Base-by-base conservation (phyloP, 2,329 filamentous ascomycete species). In the Cladobotryum mycophilum region DNA sequence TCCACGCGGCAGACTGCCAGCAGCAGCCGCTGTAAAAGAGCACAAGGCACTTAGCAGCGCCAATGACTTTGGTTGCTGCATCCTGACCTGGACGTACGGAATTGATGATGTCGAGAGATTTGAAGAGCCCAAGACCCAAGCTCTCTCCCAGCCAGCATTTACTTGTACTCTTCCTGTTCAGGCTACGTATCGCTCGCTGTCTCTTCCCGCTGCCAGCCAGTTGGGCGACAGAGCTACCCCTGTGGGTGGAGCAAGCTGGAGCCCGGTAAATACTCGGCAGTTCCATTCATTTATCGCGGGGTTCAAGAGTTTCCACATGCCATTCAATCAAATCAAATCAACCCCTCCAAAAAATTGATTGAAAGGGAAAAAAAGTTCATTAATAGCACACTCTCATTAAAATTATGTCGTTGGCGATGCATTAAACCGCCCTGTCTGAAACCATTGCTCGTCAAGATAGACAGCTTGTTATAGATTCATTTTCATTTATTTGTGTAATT, bases 1-100 rank as follows among this genome's bases (percentile, higher is more conserved):
- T 60, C 91, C 91, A 64, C 89, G 81, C 51, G 91, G 91, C 64
- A 89, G 74, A 53, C 79, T 73, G 52, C 80, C 76, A 55, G 85
- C 84, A 64, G 85, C 81, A 58, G 80, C 82, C 59, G 80, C 66
- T 67, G 76, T 68, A 50, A 74, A 69, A 48, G 71, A 72, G 55
- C 71, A 71, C 56, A 78, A 63, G 60, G 75, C 75, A 67, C 78
- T 67, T 54, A 78, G 55, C 56, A 81, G 72, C 68, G 76, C 71
- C 69, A 77, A 62, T 52, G 73, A 70, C 56, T 66, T 68, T 60
- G 69, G 70, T 61, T 74, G 75, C 62, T 71, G 72, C 78, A 80
- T 80, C 49, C 54, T 70, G 47, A 20, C 17, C 9, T 6, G 9
- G 25, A 2, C 4, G 3, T 8, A 7, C 8, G 25, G 25, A 30